Base-by-base conservation (phyloP, 169 alveolate genomes). In the Babesia microti region DNA sequence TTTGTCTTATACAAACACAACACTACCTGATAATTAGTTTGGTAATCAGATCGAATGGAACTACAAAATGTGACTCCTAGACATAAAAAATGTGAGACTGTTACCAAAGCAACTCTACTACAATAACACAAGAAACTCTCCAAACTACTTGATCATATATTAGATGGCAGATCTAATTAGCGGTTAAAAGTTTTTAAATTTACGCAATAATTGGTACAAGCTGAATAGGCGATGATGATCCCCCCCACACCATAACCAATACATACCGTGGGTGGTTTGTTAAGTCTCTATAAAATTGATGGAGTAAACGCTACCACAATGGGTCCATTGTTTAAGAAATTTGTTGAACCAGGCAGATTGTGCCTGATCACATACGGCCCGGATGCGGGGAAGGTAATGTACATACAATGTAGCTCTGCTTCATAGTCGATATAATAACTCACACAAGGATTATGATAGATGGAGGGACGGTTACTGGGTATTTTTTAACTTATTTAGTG, bases 321-420 rank as follows among this genome's bases (percentile, higher is more conserved):
- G 35, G 66, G 63, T 57, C 78, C 87, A 54, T 72, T 86, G 49
- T 88, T 88, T 59, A 86, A 50, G 53, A 81, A 89, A 68, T 88
- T 84, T 60, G 89, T 84, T 36, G 93, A 88, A 66, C 91, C 94
- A 28, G 95, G 94, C 42, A 86, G 95, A 54, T 82, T 88, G 50
- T 79, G 89, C 73, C 79, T 86, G 34, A 66, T 88, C 52, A 88
- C 88, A 41, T 87, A 84, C 63, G 94, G 95, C 27, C 94, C 95
- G 15, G 86, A 86, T 40, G 80, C 90, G 19, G 95, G 95, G 54
- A 88, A 88, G 89, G 88, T 85, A 33, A n/a, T 68, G 22, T 41
- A 15, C 37, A 7, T 45, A 6, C 52, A 5, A 19, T 28, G 19
- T 59, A 83, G 91, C 75, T 84, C 48, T 84, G 90, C 74, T 81